Conservation (phyloP, 2,329 filamentous ascomycete species). For the Passalora sequoiae region DNA sequence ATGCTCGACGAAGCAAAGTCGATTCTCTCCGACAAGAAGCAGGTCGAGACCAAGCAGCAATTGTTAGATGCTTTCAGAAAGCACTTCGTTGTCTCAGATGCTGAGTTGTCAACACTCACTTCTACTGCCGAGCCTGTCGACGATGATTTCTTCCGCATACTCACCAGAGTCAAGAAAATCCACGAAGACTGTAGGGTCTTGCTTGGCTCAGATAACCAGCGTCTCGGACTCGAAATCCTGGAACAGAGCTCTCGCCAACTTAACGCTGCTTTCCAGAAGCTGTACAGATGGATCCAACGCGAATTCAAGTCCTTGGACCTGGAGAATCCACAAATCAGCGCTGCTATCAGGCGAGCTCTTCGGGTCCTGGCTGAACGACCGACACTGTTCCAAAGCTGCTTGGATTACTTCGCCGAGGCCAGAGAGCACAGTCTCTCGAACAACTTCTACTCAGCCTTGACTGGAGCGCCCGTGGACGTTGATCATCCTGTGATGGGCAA, state of each 20-base stretch:
- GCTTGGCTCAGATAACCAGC: slow-evolving; percentile 84
- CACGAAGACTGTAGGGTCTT: slow-evolving; percentile 83
- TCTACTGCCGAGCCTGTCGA: slow-evolving; percentile 76
- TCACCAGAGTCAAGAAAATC: slow-evolving; percentile 78
- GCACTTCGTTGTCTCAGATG: slow-evolving; percentile 79
- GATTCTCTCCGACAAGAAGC: slow-evolving; percentile 65
- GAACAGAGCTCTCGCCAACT: slow-evolving; percentile 83
- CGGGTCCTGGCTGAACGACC: slow-evolving; percentile 85
- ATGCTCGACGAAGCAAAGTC: slow-evolving; percentile 71
- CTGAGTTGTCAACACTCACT: slow-evolving; percentile 70
- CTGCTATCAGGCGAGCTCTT: slow-evolving; percentile 75
- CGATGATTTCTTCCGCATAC: slow-evolving; percentile 72
- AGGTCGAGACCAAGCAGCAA: slow-evolving; percentile 73
- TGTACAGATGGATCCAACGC: slow-evolving; percentile 90
- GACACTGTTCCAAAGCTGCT: slow-evolving; percentile 83
- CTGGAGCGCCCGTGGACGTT: slow-evolving; percentile 59
- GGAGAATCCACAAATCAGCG: slow-evolving; percentile 88
- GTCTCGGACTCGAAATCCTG: slow-evolving; percentile 82
- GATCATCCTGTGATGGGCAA: slow-evolving; percentile 56
- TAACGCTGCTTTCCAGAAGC: slow-evolving; percentile 86
- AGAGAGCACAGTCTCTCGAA: slow-evolving; percentile 82
- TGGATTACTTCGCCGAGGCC: slow-evolving; percentile 89
- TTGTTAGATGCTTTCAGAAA: slow-evolving; percentile 70
- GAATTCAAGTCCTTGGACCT: slow-evolving; percentile 90
- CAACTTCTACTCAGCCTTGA: slow-evolving; percentile 81